phyloP scores from a whole-genome alignment of 176 grass and related monocot species.

The Zizania latifolia region DNA sequence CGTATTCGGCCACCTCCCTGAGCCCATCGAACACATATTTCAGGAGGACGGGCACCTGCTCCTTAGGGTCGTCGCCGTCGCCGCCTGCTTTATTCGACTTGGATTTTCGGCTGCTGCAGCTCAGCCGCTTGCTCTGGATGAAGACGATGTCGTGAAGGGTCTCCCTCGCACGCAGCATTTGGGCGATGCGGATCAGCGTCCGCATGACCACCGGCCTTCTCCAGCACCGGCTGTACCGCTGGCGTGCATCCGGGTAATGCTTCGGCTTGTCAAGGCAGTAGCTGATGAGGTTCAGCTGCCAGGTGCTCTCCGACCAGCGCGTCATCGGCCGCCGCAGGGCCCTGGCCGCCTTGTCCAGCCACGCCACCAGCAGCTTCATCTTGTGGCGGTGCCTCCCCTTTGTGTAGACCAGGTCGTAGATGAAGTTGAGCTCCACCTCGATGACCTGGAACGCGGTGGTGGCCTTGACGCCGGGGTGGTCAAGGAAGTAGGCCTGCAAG shows the following conservation, averaged over 20 bases:
- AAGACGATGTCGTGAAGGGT: constrained; percentile 18
- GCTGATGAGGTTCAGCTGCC: constrained; percentile 30
- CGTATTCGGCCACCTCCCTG: not conserved
- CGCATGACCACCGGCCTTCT: too few relatives aligned
- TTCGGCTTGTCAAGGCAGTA: constrained; percentile 13
- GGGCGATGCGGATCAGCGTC: not conserved
- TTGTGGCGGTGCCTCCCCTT: not conserved
- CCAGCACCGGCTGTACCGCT: too few relatives aligned
- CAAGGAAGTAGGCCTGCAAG: constrained; percentile 23
- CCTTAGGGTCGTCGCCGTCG: rapidly evolving
- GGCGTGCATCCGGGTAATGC: too few relatives aligned
- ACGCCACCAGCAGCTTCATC: too few relatives aligned
- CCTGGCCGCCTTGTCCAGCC: not conserved
- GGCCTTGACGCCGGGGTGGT: rapidly evolving
- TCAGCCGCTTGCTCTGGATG: not conserved
- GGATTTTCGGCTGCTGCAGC: too few relatives aligned
- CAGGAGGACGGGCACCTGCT: not conserved
- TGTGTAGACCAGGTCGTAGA: constrained; percentile 70
- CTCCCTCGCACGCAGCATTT: not conserved
- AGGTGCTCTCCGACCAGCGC: constrained; percentile 22
- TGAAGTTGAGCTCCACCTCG: constrained; percentile 56
- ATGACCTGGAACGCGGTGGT: constrained; percentile 8
- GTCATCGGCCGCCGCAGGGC: rapidly evolving
- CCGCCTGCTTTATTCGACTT: too few relatives aligned
- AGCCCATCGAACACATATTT: not conserved